These are phyloP conservation scores for Eimeria tenella DNA, from an alignment of 169 alveolate genomes.

Conservation along the genomic window DNA sequence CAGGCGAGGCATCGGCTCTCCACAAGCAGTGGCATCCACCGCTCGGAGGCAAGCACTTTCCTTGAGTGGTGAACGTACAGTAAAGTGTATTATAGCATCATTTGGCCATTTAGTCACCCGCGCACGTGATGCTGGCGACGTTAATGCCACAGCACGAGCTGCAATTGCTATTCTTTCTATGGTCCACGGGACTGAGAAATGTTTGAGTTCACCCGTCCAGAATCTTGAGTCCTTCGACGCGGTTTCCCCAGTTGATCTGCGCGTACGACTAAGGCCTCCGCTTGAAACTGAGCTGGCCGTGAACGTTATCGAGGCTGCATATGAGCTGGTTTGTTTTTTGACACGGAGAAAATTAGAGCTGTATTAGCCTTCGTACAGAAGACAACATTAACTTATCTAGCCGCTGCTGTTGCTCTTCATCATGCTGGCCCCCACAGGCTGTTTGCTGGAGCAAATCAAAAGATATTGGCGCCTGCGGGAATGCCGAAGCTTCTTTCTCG, in stretches of 20 bases:
- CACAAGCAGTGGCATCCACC: constrained; percentile 12
- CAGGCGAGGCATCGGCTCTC: constrained; percentile 8
- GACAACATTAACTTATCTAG: no score
- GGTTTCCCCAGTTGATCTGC: constrained; percentile 18
- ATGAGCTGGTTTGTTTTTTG: constrained; percentile 55
- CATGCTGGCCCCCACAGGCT: constrained; percentile 26
- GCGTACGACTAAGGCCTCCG: constrained; percentile 60
- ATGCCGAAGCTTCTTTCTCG: background rate
- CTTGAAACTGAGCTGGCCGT: constrained; percentile 66
- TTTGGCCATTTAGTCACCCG: constrained; percentile 42
- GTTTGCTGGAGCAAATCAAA: constrained; percentile 57
- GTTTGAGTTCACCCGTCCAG: constrained; percentile 7
- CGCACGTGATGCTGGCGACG: constrained; percentile 42
- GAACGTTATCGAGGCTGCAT: constrained; percentile 60
- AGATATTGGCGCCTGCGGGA: background rate
- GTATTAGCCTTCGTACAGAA: background rate
- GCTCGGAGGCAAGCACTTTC: background rate
- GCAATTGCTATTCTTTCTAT: constrained; percentile 63
- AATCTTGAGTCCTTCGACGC: background rate
- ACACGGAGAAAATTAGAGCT: background rate
- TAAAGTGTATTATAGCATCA: constrained; percentile 34
- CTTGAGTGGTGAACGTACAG: background rate
- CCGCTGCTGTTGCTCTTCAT: no score
- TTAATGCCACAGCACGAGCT: constrained; percentile 47
- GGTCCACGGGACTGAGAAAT: constrained; percentile 67